Base-by-base conservation (phyloP, 2,329 filamentous ascomycete genomes). In the Diplocarpon rosae region DNA sequence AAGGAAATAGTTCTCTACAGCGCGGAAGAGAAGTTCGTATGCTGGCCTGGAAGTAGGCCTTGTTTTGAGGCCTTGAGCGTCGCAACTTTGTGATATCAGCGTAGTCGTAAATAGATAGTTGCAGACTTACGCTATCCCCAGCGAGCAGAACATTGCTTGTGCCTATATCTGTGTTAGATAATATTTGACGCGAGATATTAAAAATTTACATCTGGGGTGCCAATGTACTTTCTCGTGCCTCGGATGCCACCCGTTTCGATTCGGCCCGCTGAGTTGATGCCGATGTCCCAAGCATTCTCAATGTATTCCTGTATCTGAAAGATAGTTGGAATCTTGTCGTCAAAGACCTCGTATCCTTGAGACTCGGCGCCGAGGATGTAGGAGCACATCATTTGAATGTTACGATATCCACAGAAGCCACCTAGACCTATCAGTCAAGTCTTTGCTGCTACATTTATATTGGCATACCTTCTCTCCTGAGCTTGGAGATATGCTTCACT, bases 211-310 rank as follows among this genome's bases (percentile, higher is more conserved):
- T 96, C 90, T 8, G 86, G 80, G 1, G 90, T 95, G 13, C 90
- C 90, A 55, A 96, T 96, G 59, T 92, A 96, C 63, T 95, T 96
- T 48, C 92, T 77, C 0, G 89, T 95, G n/a, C 81, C 81, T 51
- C 70, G 77, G 51, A 96, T 84, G 1, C 88, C 87, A 2, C 90
- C 90, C 0, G 89, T 95, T 63, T 96, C 87, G 2, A 76, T 60
- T 29, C 85, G 75, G 3, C 84, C 86, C 36, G 78, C 72, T 2
- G 74, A 61, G 56, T 93, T 92, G 60, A 92, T 86, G 0, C 85
- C 88, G 59, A 71, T 72, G 57, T 94, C 85, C 90, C 90, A 96
- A 0, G 88, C 90, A 13, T 69, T 66, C 63, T 96, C 90, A 54
- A 96, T 94, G 56, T 80, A 69, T 43, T 94, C 83, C 59, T 96